Evolutionary conservation across 345 rosid species (phyloP), one percentile per base, ranked within the genome.

Genomic region (Aquilaria sinensis): DNA sequence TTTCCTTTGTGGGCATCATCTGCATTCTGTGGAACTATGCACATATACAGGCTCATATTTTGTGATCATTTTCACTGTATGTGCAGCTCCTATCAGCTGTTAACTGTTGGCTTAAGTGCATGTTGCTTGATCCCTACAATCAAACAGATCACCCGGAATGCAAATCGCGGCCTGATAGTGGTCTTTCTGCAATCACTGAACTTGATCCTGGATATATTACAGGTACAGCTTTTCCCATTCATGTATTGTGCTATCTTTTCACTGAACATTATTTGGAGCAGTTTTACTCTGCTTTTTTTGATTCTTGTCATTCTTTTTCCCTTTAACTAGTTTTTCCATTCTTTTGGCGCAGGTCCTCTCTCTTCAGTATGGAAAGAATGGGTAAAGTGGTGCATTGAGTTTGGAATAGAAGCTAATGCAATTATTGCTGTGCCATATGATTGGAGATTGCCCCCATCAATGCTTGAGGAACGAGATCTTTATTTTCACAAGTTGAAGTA

Each of bases 331-430:
- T 50, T 12, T 37, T 50, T 57, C 57, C 48, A 12, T 60, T 33
- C 52, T 47, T 57, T 72, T 67, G 68, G 59, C 70, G 54, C 74
- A 94, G 99, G 99, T 80, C 95, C 97, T 30, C 92, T 94, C 56
- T 94, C 97, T 53, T 88, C 99, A 0, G 95, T 94, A 54, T 94
- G 99, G 99, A 94, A 94, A 81, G 97, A 94, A 53, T 94, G 99
- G 97, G 78, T 94, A 64, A 90, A 85, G 76, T 94, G 99, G 99
- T 94, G 99, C 77, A 81, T 94, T 68, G 90, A 90, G 80, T 90
- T 94, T 65, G 99, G 99, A 31, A 78, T 94, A 23, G 97, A 90
- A 74, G 88, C 99, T 48, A 88, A 94, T 80, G 90, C 95, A 37
- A 88, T 94, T 47, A 79, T 94, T 59, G 97, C 99, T 70, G 99